A percentile compares a stretch with the other conserved stretches of the same genome.
phyloP scores from a whole-genome alignment of 345 rosid genomes.

The Sonneratia caseolaris region DNA sequence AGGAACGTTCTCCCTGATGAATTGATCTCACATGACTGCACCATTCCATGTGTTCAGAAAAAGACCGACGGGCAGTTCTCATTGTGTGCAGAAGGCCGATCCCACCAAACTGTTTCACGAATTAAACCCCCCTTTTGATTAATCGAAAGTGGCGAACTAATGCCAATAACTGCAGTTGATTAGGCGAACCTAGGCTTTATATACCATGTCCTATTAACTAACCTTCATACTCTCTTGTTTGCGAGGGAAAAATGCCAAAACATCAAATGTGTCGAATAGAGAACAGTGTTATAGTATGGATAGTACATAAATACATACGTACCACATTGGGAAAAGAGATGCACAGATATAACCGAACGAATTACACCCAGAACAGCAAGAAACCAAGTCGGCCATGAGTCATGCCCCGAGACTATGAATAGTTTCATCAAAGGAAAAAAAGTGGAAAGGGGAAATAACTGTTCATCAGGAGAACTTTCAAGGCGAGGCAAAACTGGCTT shows the following conservation, averaged over 20 bases:
- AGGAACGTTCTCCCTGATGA: too few relatives aligned
- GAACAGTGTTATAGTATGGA: not conserved
- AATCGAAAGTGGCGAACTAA: not conserved
- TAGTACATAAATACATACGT: too few relatives aligned
- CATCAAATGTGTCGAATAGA: not conserved
- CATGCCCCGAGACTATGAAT: too few relatives aligned
- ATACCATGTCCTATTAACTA: not conserved
- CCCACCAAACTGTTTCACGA: not conserved
- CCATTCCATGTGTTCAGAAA: too few relatives aligned
- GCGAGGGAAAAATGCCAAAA: not conserved
- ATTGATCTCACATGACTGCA: too few relatives aligned
- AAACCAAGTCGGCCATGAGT: not conserved
- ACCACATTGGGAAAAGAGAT: not conserved
- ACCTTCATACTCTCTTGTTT: not conserved
- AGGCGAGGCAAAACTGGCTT: not conserved
- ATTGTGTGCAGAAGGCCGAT: not conserved
- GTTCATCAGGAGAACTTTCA: not conserved
- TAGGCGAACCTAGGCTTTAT: not conserved
- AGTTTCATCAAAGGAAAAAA: not conserved
- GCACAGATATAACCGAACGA: not conserved
- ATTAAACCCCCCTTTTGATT: not conserved
- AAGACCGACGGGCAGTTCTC: too few relatives aligned
- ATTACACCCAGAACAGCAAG: not conserved
- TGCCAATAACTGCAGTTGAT: not conserved
- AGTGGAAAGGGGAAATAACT: not conserved